Conservation (phyloP, 2,329 filamentous ascomycete species). For the Emydomyces testavorans region DNA sequence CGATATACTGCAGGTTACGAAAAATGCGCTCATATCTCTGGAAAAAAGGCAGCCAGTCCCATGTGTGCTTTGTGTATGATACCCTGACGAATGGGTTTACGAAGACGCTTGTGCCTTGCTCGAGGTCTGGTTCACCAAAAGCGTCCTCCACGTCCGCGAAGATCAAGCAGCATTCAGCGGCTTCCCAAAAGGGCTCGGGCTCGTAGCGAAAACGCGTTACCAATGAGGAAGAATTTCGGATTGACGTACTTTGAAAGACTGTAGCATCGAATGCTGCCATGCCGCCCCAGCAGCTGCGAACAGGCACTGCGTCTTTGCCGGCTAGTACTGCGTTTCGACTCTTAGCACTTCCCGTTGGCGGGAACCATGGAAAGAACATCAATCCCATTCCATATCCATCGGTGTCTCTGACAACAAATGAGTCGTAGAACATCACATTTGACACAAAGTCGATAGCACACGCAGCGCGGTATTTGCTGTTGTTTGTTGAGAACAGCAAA, state of each 20-base stretch:
- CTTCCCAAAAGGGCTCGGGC: slow-evolving; percentile 13
- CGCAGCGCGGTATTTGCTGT: slow-evolving; percentile 11
- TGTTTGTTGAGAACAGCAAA: slow-evolving; percentile 14
- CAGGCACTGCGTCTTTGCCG: slow-evolving; percentile 12
- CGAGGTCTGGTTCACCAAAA: neutral
- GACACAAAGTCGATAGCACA: slow-evolving; percentile 14
- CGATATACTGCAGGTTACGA: slow-evolving; percentile 13
- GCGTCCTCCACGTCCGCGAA: slow-evolving; percentile 11
- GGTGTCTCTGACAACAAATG: slow-evolving; percentile 14
- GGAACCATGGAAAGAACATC: slow-evolving; percentile 14
- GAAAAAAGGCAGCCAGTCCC: slow-evolving; percentile 12
- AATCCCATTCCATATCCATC: slow-evolving; percentile 13
- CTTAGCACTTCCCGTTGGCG: slow-evolving; percentile 4
- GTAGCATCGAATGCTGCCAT: slow-evolving; percentile 13
- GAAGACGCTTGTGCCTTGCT: slow-evolving; percentile 6
- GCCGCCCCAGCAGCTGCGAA: slow-evolving; percentile 14
- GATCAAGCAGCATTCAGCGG: slow-evolving; percentile 13
- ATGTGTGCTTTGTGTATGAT: slow-evolving; percentile 10
- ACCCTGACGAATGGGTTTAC: slow-evolving; percentile 13
- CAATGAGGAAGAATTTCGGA: neutral
- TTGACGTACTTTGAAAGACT: neutral
- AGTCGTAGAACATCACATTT: slow-evolving; percentile 13
- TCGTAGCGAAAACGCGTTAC: neutral
- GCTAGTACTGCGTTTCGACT: slow-evolving; percentile 11
- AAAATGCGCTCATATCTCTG: slow-evolving; percentile 12